Base-by-base conservation (phyloP, 2,329 filamentous ascomycete genomes). In the Aureobasidium lini region DNA sequence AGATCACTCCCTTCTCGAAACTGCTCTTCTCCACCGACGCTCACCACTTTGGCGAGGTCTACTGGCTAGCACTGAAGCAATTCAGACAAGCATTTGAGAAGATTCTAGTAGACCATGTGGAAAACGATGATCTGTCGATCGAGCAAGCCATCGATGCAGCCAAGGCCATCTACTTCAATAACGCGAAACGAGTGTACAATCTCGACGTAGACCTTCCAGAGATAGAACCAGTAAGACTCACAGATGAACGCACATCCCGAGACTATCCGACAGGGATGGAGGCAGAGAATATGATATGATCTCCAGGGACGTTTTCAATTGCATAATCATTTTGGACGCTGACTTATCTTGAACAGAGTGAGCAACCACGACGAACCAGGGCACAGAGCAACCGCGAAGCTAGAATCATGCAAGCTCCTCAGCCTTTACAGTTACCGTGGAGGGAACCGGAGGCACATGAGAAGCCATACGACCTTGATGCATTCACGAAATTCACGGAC, bases 1-100 rank as follows among this genome's bases (percentile, higher is more conserved):
- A 95, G 70, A 71, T 93, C 4, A 87, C 85, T 23, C 89, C 90
- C 0, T 84, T 82, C 58, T 84, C 83, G 54, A 93, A 93, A 73
- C 78, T 94, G 0, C 73, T 93, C 0, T 93, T 88, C 83, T 90
- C 87, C 62, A 91, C 88, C 0, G 88, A 92, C 67, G 89, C 88
- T 0, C 88, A 92, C 68, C 88, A 82, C 71, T 88, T 89, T 62
- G 87, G 89, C 0, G 89, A 93, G 71, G 90, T 87, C 0, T 94
- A 86, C 66, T 81, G 87, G 66, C 76, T 93, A 4, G 87, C 88
- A 0, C 84, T 87, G 40, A 76, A 80, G 43, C 89, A 93, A 70
- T 85, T 90, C 60, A 80, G 88, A 53, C 82, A 89, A 64, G 87
- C 82, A 2, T 73, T 94, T 37, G 81, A 88, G 64, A 82, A 80